Conservation (phyloP, 2,329 filamentous ascomycete species). For the Metarhizium sp. region DNA sequence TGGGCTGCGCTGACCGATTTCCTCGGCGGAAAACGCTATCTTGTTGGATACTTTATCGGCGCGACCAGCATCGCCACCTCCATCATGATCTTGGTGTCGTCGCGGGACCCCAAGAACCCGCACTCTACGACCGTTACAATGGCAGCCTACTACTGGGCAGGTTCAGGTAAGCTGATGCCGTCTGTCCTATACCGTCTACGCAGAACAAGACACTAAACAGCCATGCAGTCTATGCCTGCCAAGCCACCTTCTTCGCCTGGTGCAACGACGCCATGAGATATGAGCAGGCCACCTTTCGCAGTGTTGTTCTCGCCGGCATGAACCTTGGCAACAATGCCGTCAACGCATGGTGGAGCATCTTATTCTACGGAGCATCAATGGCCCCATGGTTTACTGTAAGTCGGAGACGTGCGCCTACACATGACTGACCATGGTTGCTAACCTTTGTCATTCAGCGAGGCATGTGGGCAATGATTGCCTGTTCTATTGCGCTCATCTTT, state of each 20-base stretch:
- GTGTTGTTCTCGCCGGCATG: constrained; percentile 63
- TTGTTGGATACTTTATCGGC: constrained; percentile 59
- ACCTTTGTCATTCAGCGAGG: constrained; percentile 34
- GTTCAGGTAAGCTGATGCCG: constrained; percentile 23
- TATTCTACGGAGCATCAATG: constrained; percentile 59
- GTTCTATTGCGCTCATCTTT: constrained; percentile 46
- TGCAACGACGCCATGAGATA: constrained; percentile 60
- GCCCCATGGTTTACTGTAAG: constrained; percentile 57
- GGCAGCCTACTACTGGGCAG: constrained; percentile 61
- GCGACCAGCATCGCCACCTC: constrained; percentile 54
- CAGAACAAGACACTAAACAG: background rate
- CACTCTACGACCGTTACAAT: constrained; percentile 45
- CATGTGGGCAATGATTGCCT: constrained; percentile 67
- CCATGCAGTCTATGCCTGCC: constrained; percentile 53
- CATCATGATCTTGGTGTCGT: constrained; percentile 49
- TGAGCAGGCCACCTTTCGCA: constrained; percentile 53
- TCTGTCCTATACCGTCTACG: background rate
- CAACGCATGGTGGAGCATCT: constrained; percentile 64
- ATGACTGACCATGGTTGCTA: background rate
- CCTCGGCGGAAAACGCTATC: constrained; percentile 50
- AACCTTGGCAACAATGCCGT: constrained; percentile 58
- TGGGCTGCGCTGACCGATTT: constrained; percentile 62
- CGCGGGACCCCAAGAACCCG: constrained; percentile 26
- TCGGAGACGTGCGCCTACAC: constrained; percentile 3
- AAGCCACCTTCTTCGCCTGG: constrained; percentile 69